phyloP scores from a whole-genome alignment of 1,139 yeast genomes.

The Meyerozyma sp. region DNA sequence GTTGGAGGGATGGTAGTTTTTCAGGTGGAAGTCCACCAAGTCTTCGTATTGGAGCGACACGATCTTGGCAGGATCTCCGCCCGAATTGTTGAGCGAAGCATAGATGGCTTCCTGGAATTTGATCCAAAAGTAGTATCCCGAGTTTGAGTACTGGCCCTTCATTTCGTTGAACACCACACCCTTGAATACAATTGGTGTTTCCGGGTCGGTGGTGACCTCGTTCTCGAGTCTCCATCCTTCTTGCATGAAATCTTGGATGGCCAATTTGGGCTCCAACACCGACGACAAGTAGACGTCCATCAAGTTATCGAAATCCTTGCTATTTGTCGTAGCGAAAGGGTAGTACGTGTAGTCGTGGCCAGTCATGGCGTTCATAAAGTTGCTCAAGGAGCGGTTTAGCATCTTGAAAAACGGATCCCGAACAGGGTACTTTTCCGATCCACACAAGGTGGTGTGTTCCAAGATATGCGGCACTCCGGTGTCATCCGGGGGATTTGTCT shows the following conservation, averaged over 20 bases:
- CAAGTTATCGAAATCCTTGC: constrained; percentile 72
- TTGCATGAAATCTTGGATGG: constrained; percentile 80
- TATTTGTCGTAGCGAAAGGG: constrained; percentile 93
- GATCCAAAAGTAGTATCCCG: constrained; percentile 80
- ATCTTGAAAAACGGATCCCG: constrained; percentile 97
- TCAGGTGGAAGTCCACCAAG: constrained; percentile 65
- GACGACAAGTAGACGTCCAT: constrained; percentile 88
- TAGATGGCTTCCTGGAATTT: constrained; percentile 81
- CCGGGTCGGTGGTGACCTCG: constrained; percentile 49
- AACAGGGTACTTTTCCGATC: constrained; percentile 85
- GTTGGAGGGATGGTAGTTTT: constrained; percentile 85
- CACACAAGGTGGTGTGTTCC: constrained; percentile 94
- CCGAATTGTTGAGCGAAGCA: constrained; percentile 81
- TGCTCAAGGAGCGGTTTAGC: constrained; percentile 81
- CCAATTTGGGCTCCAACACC: constrained; percentile 74
- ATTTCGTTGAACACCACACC: constrained; percentile 98
- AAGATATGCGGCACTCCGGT: constrained; percentile 96
- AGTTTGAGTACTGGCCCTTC: constrained; percentile 95
- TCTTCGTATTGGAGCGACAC: constrained; percentile 72
- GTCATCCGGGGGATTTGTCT: constrained; percentile 88
- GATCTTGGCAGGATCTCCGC: constrained; percentile 87
- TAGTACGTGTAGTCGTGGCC: constrained; percentile 94
- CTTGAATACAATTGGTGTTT: constrained; percentile 65
- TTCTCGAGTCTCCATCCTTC: constrained; percentile 98
- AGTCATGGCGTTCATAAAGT: constrained; percentile 98